Base-by-base conservation (phyloP, 257 asterid species). In the Verbascum thapsus region DNA sequence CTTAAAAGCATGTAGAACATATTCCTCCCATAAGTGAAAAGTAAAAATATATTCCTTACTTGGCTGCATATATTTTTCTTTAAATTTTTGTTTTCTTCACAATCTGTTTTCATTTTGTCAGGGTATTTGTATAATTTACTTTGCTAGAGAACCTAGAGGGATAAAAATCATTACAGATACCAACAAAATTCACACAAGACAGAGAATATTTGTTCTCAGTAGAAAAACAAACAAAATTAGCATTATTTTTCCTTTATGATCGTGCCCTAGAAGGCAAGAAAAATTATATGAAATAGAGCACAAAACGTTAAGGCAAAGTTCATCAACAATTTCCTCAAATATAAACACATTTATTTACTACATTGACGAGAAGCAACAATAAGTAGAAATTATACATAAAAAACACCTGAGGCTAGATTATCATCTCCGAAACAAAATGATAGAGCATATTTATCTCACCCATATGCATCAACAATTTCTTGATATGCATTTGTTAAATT, bases 391-490 rank as follows among this genome's bases (percentile, higher is more conserved):
- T n/a, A n/a, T n/a, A n/a, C n/a, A n/a, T 20, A 9, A 61, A 52
- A 32, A 17, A 48, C 5, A 35, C 4, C 8, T 47, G 30, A 19
- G 19, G 22, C n/a, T 47, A 57, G 48, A 18, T n/a, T 17, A 38
- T 66, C 45, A 47, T 18, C 34, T 30, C 57, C 61, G 42, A 44
- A 48, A 49, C 72, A 45, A 53, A n/a, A 69, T 35, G 66, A 62
- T 50, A 40, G 35, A 40, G 61, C 56, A 68, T 23, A 45, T 17
- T n/a, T 71, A 63, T 64, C 88, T 81, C 72, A 88, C 98, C 98
- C 98, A 53, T 91, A 91, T 30, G 98, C 98, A 83, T 91, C 96
- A 58, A 91, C 96, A 76, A 91, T 83, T 88, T 88, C 98, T 68
- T 91, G 98, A 77, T 79, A 91, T 58, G 91, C 84, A 74, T 74